Evolutionary conservation across 2,329 filamentous ascomycete genomes (phyloP).

Genomic region (Aspergillus fijiensis): DNA sequence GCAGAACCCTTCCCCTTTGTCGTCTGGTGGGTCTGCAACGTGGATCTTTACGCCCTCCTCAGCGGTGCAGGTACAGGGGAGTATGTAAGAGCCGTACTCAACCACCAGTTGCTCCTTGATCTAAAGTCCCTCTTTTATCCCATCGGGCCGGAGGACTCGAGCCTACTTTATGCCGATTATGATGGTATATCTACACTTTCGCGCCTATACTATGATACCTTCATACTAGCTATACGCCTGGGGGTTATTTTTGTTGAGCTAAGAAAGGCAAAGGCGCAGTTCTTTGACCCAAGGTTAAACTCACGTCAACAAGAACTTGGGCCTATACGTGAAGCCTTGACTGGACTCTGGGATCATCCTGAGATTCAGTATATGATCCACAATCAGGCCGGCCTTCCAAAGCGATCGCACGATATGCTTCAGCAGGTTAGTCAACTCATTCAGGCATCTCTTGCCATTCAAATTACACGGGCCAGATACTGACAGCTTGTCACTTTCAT

Average conservation of each 20-base stretch:
- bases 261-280: slow-evolving; percentile 35
- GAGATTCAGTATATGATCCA: slow-evolving; percentile 37
- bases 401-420: slow-evolving; percentile 38
- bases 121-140: slow-evolving; percentile 40
- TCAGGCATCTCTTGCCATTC: background rate
- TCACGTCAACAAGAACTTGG: slow-evolving; percentile 34
- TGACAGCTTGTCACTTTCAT: background rate
- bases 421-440: slow-evolving; percentile 43
- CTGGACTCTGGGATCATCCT: slow-evolving; percentile 40
- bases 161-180: slow-evolving; percentile 37
- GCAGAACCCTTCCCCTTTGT: slow-evolving; percentile 52
- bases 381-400: slow-evolving; percentile 38
- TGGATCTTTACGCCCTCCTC: slow-evolving; percentile 57
- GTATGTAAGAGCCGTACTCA: slow-evolving; percentile 50
- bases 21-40: slow-evolving; percentile 54
- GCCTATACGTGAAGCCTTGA: slow-evolving; percentile 39
- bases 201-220: slow-evolving; percentile 47
- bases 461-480: slow-evolving; percentile 8
- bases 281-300: slow-evolving; percentile 24
- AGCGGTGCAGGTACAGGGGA: slow-evolving; percentile 53
- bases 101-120: slow-evolving; percentile 50
- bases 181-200: slow-evolving; percentile 43
- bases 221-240: slow-evolving; percentile 46
- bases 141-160: slow-evolving; percentile 34
- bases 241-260: slow-evolving; percentile 45